A percentile compares a stretch with the other conserved stretches of the same genome.
Evolutionary conservation across 2,329 filamentous ascomycete species (phyloP).

Genomic region (Botrytis deweyae): DNA sequence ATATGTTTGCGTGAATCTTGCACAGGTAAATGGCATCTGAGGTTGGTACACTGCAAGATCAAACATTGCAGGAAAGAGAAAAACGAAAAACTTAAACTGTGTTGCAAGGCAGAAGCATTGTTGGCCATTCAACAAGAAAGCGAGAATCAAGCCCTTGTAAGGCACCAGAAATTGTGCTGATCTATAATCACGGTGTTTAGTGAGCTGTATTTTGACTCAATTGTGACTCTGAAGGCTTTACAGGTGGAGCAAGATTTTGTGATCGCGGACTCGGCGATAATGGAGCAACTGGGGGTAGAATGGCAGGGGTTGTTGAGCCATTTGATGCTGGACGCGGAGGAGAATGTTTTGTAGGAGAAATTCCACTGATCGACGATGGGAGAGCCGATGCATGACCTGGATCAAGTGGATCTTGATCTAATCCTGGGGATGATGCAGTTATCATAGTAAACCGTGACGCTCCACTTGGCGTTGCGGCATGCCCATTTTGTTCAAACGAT

Average conservation of each 20-base stretch:
- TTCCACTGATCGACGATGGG: conserved; percentile 42
- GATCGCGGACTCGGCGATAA: conserved; percentile 58
- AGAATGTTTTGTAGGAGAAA: conserved; percentile 49
- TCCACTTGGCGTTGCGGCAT: conserved; percentile 19
- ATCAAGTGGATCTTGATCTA: conserved; percentile 27
- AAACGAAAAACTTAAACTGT: neutral
- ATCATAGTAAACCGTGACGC: conserved; percentile 12
- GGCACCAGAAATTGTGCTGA: neutral
- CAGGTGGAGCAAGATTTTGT: conserved; percentile 59
- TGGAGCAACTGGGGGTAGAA: conserved; percentile 57
- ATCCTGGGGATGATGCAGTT: conserved; percentile 22
- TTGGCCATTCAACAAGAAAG: neutral
- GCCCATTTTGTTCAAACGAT: conserved; percentile 23
- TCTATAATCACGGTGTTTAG: neutral
- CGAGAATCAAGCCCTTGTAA: neutral
- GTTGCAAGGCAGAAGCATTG: neutral
- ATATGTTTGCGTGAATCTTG: neutral
- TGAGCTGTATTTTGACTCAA: neutral
- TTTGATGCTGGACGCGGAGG: conserved; percentile 34
- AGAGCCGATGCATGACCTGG: conserved; percentile 32
- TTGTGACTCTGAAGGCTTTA: conserved; percentile 46
- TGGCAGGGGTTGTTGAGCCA: conserved; percentile 40
- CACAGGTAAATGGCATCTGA: neutral
- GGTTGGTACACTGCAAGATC: conserved; percentile 10
- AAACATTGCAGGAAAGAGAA: neutral